phyloP scores from a whole-genome alignment of 2,329 filamentous ascomycete genomes.

The Alternaria postmessia region DNA sequence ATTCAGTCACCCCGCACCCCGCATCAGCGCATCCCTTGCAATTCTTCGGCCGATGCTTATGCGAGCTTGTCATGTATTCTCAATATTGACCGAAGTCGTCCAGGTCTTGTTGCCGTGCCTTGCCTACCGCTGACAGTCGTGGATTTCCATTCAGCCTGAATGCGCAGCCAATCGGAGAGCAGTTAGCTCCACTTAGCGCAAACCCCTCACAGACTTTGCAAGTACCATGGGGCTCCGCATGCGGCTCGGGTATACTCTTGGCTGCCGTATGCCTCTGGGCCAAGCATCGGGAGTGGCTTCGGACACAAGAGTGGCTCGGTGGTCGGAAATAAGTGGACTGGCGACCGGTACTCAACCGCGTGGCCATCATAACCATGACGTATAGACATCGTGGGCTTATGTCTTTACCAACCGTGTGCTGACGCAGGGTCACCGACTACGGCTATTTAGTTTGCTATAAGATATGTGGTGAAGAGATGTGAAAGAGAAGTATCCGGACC shows the following conservation, averaged over 20 bases:
- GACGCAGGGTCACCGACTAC: constrained; percentile 13
- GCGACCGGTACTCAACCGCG: constrained; percentile 10
- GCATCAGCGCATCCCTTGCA: background rate
- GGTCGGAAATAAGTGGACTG: constrained; percentile 10
- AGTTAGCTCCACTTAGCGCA: constrained; percentile 11
- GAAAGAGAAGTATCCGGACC: background rate
- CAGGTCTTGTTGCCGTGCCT: background rate
- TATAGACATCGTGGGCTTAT: constrained; percentile 14
- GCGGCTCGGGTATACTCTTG: constrained; percentile 21
- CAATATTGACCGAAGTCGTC: background rate
- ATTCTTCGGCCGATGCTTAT: background rate
- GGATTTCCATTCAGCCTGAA: constrained; percentile 32
- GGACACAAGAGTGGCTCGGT: constrained; percentile 10
- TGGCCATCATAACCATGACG: constrained; percentile 20
- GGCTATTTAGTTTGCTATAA: constrained; percentile 32
- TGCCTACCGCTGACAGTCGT: constrained; percentile 1
- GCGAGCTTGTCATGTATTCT: background rate
- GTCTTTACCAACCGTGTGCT: constrained; percentile 7
- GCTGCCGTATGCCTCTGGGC: constrained; percentile 3
- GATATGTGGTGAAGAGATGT: background rate
- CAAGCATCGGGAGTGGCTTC: constrained; percentile 23
- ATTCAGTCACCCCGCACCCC: background rate
- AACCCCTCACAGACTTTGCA: constrained; percentile 23
- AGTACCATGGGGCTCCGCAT: constrained; percentile 25
- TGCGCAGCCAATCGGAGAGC: constrained; percentile 20